Percentiles rank a stretch among this genome's conserved stretches.
Evolutionary conservation across 2,329 filamentous ascomycete genomes (phyloP).

Genomic region (Fusarium irregulare): DNA sequence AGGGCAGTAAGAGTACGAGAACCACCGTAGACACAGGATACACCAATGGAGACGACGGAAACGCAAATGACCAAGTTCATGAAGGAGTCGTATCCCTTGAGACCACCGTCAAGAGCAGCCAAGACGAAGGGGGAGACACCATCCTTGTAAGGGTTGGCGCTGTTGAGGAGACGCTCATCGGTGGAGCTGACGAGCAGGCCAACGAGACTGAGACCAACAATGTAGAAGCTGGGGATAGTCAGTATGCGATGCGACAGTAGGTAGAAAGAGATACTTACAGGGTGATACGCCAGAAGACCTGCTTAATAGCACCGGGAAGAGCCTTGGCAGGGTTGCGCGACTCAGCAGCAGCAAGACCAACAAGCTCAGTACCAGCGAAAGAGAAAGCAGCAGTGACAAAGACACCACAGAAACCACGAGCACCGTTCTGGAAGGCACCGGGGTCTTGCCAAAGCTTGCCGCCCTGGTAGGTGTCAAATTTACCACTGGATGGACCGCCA

Average conservation of each 20-base stretch:
- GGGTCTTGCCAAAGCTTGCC: conserved; percentile 51
- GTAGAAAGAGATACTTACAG: conserved; percentile 37
- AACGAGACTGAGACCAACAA: conserved; percentile 62
- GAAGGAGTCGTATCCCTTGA: conserved; percentile 60
- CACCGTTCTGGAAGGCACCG: conserved; percentile 73
- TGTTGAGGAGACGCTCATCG: conserved; percentile 57
- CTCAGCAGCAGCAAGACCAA: conserved; percentile 77
- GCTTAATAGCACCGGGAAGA: conserved; percentile 82
- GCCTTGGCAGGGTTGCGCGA: conserved; percentile 74
- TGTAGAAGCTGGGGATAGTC: conserved; percentile 53
- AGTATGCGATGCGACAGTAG: conserved; percentile 26
- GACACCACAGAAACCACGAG: conserved; percentile 75
- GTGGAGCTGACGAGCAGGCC: conserved; percentile 58
- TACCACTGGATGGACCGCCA: conserved; percentile 62
- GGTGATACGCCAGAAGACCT: conserved; percentile 69
- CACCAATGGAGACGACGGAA: conserved; percentile 65
- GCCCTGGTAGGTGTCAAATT: conserved; percentile 57
- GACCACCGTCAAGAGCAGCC: conserved; percentile 59
- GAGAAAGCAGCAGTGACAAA: conserved; percentile 78
- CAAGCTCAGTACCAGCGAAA: conserved; percentile 75
- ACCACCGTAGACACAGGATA: conserved; percentile 65
- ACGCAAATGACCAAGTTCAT: conserved; percentile 67
- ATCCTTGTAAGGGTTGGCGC: conserved; percentile 42
- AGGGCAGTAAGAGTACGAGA: conserved; percentile 67
- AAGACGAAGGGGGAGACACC: conserved; percentile 64